A percentile compares a stretch with the other conserved stretches of the same genome.
phyloP scores from a whole-genome alignment of 2,329 filamentous ascomycete genomes.

The Fusarium nanum region DNA sequence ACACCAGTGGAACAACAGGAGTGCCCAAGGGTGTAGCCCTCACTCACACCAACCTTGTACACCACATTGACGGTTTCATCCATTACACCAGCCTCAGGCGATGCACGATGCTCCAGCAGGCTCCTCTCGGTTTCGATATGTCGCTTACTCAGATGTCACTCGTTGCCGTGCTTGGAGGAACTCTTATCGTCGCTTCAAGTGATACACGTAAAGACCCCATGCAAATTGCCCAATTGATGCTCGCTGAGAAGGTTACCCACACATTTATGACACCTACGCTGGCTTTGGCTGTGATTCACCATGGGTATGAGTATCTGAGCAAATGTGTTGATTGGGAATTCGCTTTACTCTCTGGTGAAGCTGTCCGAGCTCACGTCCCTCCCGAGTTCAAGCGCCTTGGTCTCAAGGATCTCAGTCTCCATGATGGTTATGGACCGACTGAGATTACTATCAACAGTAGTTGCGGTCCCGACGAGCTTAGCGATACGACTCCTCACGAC shows the following conservation, averaged over 20 bases:
- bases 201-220: constrained; percentile 5
- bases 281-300: not conserved
- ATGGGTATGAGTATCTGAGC: constrained; percentile 1
- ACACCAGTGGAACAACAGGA: constrained; percentile 7
- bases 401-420: not conserved
- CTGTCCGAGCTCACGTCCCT: not conserved
- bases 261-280: constrained; percentile 15
- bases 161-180: not conserved
- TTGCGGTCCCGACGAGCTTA: not conserved
- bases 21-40: constrained; percentile 1
- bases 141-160: constrained; percentile 10
- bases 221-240: constrained; percentile 7
- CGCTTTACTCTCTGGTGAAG: not conserved
- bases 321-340: constrained; percentile 2
- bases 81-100: not conserved
- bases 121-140: constrained; percentile 10
- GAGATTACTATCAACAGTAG: constrained; percentile 5
- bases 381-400: constrained; percentile 3
- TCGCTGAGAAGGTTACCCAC: constrained; percentile 3
- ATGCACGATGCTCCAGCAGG: not conserved
- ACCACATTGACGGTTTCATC: not conserved
- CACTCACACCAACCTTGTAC: not conserved
- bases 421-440: not conserved
- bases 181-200: not conserved
- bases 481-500: not conserved